These are phyloP conservation scores for Monosporascus sp. DNA, from an alignment of 2,329 filamentous ascomycete genomes.

Conservation along the genomic window DNA sequence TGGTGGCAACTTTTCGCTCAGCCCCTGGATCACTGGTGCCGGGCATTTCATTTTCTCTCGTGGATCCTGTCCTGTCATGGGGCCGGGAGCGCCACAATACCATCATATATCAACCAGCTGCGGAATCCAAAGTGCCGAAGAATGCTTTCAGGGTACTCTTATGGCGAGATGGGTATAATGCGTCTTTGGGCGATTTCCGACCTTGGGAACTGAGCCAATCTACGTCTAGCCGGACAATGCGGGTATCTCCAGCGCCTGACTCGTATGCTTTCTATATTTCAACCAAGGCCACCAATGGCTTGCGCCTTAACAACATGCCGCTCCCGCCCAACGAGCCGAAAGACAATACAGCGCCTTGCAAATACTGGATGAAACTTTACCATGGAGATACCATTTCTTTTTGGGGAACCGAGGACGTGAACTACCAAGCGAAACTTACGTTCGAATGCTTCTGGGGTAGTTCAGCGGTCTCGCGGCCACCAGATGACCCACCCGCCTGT, in stretches of 20 bases:
- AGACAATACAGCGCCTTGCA: constrained; percentile 49
- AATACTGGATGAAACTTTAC: constrained; percentile 63
- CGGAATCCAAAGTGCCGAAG: constrained; percentile 72
- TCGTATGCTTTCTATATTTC: constrained; percentile 68
- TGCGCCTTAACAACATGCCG: constrained; percentile 68
- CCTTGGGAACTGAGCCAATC: constrained; percentile 49
- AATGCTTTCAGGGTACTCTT: constrained; percentile 74
- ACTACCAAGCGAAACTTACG: constrained; percentile 36
- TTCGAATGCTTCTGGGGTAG: constrained; percentile 54
- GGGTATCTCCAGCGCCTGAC: constrained; percentile 32
- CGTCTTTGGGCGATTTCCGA: constrained; percentile 47
- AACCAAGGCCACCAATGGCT: constrained; percentile 71
- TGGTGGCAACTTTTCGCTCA: constrained; percentile 62
- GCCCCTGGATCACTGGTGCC: constrained; percentile 59
- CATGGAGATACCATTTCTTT: constrained; percentile 73
- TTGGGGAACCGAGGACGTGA: constrained; percentile 47
- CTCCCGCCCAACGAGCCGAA: constrained; percentile 53
- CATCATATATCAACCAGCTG: constrained; percentile 53
- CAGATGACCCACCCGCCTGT: constrained; percentile 29
- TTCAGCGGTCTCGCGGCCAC: constrained; percentile 37
- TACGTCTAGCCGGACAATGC: constrained; percentile 28
- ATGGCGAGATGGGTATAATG: constrained; percentile 59
- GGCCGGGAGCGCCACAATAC: constrained; percentile 68
- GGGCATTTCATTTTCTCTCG: constrained; percentile 59
- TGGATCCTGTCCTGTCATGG: constrained; percentile 66